Percentiles rank a stretch among this genome's conserved stretches.
Evolutionary conservation across 202 grass and related monocot genomes (phyloP).

Genomic region (Setaria viridis): DNA sequence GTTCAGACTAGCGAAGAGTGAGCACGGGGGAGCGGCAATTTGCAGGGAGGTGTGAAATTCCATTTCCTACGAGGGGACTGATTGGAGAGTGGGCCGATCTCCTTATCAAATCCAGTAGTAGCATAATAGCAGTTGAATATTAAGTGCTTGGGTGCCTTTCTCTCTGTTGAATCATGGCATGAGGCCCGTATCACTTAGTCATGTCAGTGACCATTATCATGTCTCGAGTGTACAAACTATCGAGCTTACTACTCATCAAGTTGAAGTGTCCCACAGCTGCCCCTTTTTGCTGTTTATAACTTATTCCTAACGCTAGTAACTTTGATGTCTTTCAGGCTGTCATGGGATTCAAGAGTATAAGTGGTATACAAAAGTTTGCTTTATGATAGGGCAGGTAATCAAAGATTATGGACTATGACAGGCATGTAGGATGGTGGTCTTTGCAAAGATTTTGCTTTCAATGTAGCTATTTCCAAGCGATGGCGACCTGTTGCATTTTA

Average conservation of each 20-base stretch:
- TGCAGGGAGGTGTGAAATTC: neutral
- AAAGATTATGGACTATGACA: constrained; percentile 1
- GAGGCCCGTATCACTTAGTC: constrained; percentile 27
- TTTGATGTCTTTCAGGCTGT: constrained; percentile 42
- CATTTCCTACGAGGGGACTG: neutral
- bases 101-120: neutral
- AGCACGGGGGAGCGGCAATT: neutral
- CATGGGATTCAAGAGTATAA: constrained; percentile 27
- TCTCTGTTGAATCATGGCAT: constrained; percentile 14
- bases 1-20: neutral
- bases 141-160: constrained; percentile 34
- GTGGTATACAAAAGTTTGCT: constrained; percentile 31
- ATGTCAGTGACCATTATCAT: constrained; percentile 37
- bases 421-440: neutral
- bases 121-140: neutral
- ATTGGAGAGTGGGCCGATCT: neutral
- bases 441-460: neutral
- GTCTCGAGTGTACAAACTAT: constrained; percentile 38
- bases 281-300: constrained; percentile 46
- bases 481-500: neutral
- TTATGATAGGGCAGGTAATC: constrained; percentile 3
- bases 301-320: constrained; percentile 40
- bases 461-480: neutral
- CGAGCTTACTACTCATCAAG: constrained; percentile 17
- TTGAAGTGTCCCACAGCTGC: constrained; percentile 14